Evolutionary conservation across 2,329 filamentous ascomycete genomes (phyloP).

Genomic region (Fusarium clavum): DNA sequence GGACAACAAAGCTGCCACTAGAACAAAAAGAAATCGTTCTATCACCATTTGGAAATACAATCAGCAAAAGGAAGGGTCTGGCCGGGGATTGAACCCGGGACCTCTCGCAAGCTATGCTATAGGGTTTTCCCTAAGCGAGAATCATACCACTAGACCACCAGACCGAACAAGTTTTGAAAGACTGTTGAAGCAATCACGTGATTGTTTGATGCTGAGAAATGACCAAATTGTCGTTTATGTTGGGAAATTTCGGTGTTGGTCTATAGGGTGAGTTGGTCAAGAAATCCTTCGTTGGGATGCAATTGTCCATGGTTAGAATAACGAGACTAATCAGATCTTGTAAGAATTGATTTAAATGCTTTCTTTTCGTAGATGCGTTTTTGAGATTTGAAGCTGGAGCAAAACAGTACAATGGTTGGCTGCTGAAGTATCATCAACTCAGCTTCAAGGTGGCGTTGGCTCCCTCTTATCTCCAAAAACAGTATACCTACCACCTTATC

Average conservation of each 20-base stretch:
- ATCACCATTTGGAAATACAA: not conserved
- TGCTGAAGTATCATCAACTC: not conserved
- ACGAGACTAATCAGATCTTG: not conserved
- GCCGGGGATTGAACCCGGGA: constrained; percentile 61
- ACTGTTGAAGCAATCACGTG: constrained; percentile 43
- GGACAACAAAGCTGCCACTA: not conserved
- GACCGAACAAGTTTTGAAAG: constrained; percentile 51
- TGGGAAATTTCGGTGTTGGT: fast-evolving
- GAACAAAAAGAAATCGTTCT: not conserved
- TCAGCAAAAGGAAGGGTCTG: constrained; percentile 49
- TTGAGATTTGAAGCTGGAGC: not conserved
- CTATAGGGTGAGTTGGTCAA: not conserved
- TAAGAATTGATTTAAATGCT: not conserved
- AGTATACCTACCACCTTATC: not conserved
- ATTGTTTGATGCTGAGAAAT: not conserved
- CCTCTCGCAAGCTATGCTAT: constrained; percentile 56
- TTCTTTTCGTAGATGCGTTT: not conserved
- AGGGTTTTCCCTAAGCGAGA: constrained; percentile 72
- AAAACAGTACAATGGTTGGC: not conserved
- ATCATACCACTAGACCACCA: constrained; percentile 76
- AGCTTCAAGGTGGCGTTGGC: not conserved
- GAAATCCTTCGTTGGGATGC: not conserved
- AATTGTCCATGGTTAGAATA: not conserved
- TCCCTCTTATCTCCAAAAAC: not conserved
- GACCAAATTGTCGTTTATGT: fast-evolving